phyloP scores from a whole-genome alignment of 2,329 filamentous ascomycete genomes.

The Geosmithia morbida region DNA sequence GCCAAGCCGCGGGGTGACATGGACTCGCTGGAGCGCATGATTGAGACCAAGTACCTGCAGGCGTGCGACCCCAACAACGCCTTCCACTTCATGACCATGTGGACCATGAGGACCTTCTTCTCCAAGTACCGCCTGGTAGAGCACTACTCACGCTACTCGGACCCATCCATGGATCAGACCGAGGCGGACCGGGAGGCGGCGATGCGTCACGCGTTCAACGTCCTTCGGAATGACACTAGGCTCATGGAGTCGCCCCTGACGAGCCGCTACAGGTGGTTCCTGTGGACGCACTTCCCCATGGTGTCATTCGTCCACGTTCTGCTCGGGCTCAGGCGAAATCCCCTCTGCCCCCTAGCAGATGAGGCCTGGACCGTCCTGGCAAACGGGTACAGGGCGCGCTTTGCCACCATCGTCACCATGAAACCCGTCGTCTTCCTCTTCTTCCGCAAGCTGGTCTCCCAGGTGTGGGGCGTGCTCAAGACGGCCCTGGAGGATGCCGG shows the following conservation, averaged over 20 bases:
- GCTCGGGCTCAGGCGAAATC: conserved; percentile 14
- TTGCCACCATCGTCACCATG: background rate
- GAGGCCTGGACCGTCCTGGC: conserved; percentile 17
- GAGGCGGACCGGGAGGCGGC: conserved; percentile 14
- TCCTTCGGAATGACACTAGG: conserved; percentile 21
- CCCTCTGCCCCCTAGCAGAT: conserved; percentile 7
- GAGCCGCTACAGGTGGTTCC: conserved; percentile 20
- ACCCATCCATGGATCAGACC: conserved; percentile 7
- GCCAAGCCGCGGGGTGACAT: conserved; percentile 13
- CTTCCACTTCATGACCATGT: conserved; percentile 24
- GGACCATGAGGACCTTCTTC: conserved; percentile 18
- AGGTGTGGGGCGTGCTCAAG: conserved; percentile 1
- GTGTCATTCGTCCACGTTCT: conserved; percentile 24
- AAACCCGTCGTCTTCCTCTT: conserved; percentile 1
- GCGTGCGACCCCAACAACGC: conserved; percentile 21
- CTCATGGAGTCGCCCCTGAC: conserved; percentile 14
- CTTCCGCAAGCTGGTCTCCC: conserved; percentile 2
- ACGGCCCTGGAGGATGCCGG: background rate
- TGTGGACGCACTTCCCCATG: conserved; percentile 21
- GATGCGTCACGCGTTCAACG: conserved; percentile 13
- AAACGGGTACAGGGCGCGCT: conserved; percentile 12
- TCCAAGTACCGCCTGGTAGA: conserved; percentile 28
- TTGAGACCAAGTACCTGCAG: conserved; percentile 31
- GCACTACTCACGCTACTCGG: conserved; percentile 19
- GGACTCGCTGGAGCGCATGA: conserved; percentile 16